Evolutionary conservation across 148 eudicot species (phyloP), one percentile per base, ranked within the genome.

Genomic region (Diospyros lotus): DNA sequence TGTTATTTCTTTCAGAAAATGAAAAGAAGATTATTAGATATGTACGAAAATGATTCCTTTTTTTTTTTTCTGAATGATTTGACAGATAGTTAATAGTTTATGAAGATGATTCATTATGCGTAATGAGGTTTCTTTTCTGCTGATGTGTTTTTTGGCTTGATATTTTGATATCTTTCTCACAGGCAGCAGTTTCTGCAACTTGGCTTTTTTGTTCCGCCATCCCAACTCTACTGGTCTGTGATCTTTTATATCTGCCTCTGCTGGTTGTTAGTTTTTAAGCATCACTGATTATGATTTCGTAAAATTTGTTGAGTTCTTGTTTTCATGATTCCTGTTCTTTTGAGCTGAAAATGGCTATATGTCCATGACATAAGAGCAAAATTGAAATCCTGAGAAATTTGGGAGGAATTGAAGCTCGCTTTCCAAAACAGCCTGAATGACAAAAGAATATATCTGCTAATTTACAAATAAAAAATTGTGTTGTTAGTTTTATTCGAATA

Each of bases 201-300:
- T 89, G 91, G 91, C 87, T 94, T 13, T 91, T 94, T 71, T 86
- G 84, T 78, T 77, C 93, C 5, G 93, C 97, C 2, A 89, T 91
- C 68, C 98, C 98, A 1, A 71, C 97, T 11, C 88, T 91, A 73
- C 84, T 89, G 98, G 97, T 91, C 74, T 54, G 90, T 85, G 39
- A 15, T 17, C 39, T 56, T 75, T 17, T 1, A 15, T 59, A 42
- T 58, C 72, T 43, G 4, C 44, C 1, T 66, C 52, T 12, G 45
- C 6, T 68, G 4, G 28, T 44, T 71, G 13, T 52, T 52, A 61
- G 51, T 62, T 52, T 59, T 14, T 61, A 5, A 13, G 46, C 17
- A 9, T 69, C 6, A 69, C 6, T 8, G 14, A 53, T 52, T 18
- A 1, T 51, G 9, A 44, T 38, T 53, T 69, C 4, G 5, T 11